phyloP scores from a whole-genome alignment of 441 rosid species.

The Breynia disticha region DNA sequence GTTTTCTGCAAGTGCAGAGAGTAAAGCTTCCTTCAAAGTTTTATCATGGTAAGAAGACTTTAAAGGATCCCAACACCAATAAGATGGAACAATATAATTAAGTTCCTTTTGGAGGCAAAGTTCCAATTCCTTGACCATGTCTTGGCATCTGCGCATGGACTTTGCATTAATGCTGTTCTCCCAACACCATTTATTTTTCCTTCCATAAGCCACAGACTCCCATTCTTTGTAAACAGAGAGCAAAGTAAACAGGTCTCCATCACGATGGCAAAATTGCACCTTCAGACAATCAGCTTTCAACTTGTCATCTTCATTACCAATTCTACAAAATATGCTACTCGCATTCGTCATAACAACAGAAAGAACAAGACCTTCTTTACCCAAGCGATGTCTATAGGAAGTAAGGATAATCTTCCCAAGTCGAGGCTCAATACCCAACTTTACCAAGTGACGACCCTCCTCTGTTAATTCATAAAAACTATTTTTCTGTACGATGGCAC shows the following conservation, averaged over 20 bases:
- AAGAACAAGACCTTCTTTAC: conserved; percentile 80
- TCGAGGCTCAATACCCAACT: conserved; percentile 83
- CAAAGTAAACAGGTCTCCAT: conserved; percentile 82
- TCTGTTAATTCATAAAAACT: conserved; percentile 45
- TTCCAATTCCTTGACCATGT: conserved; percentile 63
- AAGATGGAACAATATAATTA: conserved; percentile 36
- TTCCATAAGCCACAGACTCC: conserved; percentile 39
- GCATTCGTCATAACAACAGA: conserved; percentile 92
- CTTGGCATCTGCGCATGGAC: conserved; percentile 78
- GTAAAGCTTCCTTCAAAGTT: conserved; percentile 47
- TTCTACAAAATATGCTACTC: conserved; percentile 82
- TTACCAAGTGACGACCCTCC: conserved; percentile 54
- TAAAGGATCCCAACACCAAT: conserved; percentile 63
- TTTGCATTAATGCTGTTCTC: conserved; percentile 90
- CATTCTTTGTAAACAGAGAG: conserved; percentile 78
- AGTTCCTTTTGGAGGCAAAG: conserved; percentile 57
- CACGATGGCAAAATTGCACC: conserved; percentile 69
- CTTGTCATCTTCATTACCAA: conserved; percentile 61
- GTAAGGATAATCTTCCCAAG: conserved; percentile 72
- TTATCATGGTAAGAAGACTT: conserved; percentile 31
- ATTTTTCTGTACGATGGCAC: conserved; percentile 41
- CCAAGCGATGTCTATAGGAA: conserved; percentile 40
- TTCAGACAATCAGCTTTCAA: conserved; percentile 71
- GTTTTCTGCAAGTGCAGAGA: conserved; percentile 71
- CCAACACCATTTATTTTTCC: conserved; percentile 85